phyloP scores from a whole-genome alignment of 2,329 filamentous ascomycete genomes.

The Lecanicillium sp. region DNA sequence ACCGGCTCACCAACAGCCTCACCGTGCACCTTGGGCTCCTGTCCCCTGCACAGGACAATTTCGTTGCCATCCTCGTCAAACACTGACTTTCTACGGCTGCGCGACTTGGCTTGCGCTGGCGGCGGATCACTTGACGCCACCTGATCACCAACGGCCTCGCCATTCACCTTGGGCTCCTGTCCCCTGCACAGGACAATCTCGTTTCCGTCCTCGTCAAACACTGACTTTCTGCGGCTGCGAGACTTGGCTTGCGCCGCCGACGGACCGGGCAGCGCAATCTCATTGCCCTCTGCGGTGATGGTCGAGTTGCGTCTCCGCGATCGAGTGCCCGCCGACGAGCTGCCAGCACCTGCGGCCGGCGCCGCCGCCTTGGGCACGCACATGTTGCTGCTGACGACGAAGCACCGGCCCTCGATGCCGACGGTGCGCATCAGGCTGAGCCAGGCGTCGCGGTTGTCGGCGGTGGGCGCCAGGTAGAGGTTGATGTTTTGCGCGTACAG shows the following conservation, averaged over 20 bases:
- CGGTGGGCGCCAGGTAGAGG: constrained; percentile 83
- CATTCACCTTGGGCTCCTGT: neutral
- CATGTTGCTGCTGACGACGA: constrained; percentile 82
- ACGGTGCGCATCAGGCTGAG: constrained; percentile 73
- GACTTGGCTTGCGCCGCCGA: constrained; percentile 13
- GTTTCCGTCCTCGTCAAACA: constrained; percentile 47
- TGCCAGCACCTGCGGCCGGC: neutral
- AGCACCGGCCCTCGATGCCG: constrained; percentile 73
- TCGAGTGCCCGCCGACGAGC: neutral
- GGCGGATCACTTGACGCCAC: constrained; percentile 20
- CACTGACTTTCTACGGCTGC: constrained; percentile 29
- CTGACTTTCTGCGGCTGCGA: constrained; percentile 26
- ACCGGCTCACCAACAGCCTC: too few species aligned
- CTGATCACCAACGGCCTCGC: too few species aligned
- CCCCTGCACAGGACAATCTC: constrained; percentile 36
- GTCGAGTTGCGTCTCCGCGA: constrained; percentile 29
- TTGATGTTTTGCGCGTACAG: constrained; percentile 90
- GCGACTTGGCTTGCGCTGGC: constrained; percentile 10
- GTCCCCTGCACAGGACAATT: constrained; percentile 30
- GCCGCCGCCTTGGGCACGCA: constrained; percentile 29
- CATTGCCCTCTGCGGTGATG: constrained; percentile 37
- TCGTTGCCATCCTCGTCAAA: constrained; percentile 49
- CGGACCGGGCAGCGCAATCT: constrained; percentile 31
- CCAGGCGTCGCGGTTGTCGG: constrained; percentile 80
- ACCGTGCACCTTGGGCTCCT: neutral